These are phyloP conservation scores for Suhomyces bolitotheri DNA, from an alignment of 1,139 yeast species.

Conservation along the genomic window DNA sequence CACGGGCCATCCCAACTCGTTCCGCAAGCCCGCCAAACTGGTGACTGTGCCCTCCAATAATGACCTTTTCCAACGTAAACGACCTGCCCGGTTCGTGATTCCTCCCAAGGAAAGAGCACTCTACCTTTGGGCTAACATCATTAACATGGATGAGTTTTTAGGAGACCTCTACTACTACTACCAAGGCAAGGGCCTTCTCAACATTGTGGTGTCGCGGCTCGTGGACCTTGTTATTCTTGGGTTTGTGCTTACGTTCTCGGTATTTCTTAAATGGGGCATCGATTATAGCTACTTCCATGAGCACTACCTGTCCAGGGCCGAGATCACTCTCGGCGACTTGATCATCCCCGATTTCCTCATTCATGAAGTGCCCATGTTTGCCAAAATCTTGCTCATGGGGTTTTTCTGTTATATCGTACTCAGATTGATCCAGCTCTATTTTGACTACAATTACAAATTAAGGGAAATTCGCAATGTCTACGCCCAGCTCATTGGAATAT, in stretches of 20 bases:
- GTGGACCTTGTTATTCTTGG: conserved; percentile 72
- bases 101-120: conserved; percentile 78
- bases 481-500: conserved; percentile 62
- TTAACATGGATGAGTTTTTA: conserved; percentile 82
- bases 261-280: conserved; percentile 81
- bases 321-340: conserved; percentile 44
- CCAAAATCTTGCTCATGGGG: conserved; percentile 62
- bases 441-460: conserved; percentile 50
- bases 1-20: not conserved
- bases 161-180: conserved; percentile 83
- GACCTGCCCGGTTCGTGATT: conserved; percentile 22
- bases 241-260: conserved; percentile 75
- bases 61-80: conserved; percentile 4
- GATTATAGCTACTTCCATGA: conserved; percentile 51
- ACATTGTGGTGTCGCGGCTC: conserved; percentile 65
- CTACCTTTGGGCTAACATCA: conserved; percentile 96
- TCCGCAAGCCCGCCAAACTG: conserved; percentile 6
- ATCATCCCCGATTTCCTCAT: conserved; percentile 63
- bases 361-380: conserved; percentile 45
- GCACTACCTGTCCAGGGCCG: conserved; percentile 29
- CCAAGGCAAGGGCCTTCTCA: conserved; percentile 78
- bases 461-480: conserved; percentile 67
- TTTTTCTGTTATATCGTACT: conserved; percentile 58
- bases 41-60: conserved; percentile 1
- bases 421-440: conserved; percentile 61